Evolutionary conservation across 2,329 filamentous ascomycete genomes (phyloP).

Genomic region (Gnomoniopsis smithogilvyi): DNA sequence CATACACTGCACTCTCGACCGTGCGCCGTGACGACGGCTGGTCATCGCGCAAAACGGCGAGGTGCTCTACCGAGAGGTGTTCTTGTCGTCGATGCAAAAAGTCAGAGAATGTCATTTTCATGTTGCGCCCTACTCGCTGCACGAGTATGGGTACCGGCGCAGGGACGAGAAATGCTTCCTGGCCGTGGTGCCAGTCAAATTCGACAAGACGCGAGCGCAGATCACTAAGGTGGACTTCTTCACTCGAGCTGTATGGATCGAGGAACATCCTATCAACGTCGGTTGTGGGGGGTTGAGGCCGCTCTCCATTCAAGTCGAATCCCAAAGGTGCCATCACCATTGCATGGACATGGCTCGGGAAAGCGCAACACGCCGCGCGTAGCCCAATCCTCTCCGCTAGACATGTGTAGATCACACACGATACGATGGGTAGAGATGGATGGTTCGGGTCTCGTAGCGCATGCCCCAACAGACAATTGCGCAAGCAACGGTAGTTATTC

Average conservation of each 20-base stretch:
- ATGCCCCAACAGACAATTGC: constrained; percentile 85
- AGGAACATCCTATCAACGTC: constrained; percentile 66
- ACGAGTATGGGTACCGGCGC: constrained; percentile 66
- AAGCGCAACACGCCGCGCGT: constrained; percentile 73
- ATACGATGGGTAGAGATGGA: constrained; percentile 81
- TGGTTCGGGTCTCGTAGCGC: constrained; percentile 71
- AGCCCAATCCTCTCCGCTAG: constrained; percentile 73
- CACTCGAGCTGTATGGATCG: constrained; percentile 71
- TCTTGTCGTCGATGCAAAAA: constrained; percentile 26
- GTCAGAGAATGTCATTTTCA: constrained; percentile 66
- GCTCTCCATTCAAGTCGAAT: constrained; percentile 55
- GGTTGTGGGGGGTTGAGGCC: constrained; percentile 35
- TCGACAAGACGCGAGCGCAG: constrained; percentile 58
- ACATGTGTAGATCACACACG: constrained; percentile 80
- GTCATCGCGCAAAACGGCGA: constrained; percentile 37
- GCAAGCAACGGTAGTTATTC: constrained; percentile 70
- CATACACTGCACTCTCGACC: constrained; percentile 61
- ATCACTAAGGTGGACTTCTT: constrained; percentile 60
- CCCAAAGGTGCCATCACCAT: constrained; percentile 64
- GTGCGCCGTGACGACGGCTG: constrained; percentile 50
- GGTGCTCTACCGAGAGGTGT: constrained; percentile 29
- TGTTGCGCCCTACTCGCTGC: constrained; percentile 75
- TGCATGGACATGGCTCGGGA: constrained; percentile 82
- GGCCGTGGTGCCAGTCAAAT: constrained; percentile 39
- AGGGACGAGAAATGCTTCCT: constrained; percentile 56